phyloP scores from a whole-genome alignment of 371 early-diverging fungal genomes.

The Gilbertella persicaria region DNA sequence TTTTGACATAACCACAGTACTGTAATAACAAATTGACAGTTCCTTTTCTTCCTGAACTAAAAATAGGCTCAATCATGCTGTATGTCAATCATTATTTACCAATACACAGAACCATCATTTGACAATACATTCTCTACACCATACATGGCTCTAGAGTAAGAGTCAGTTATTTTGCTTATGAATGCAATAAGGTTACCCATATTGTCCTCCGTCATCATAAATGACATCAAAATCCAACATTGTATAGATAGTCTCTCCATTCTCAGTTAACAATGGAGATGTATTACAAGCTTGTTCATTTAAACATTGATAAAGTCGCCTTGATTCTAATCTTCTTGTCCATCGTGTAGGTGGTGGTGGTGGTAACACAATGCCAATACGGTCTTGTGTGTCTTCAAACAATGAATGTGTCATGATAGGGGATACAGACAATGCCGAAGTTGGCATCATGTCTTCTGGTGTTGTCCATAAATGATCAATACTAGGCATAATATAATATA shows the following conservation, averaged over 20 bases:
- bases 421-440: not conserved
- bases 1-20: conserved; percentile 21
- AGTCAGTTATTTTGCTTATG: not conserved
- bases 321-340: not conserved
- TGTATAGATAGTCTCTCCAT: not conserved
- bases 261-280: not conserved
- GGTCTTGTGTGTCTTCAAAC: not conserved
- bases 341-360: not conserved
- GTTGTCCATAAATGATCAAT: not conserved
- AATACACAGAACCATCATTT: conserved; percentile 29
- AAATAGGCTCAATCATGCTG: not conserved
- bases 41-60: conserved; percentile 28
- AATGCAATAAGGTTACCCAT: conserved; percentile 9
- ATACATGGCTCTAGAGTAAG: conserved; percentile 10
- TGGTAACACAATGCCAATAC: not conserved
- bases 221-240: conserved; percentile 15
- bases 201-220: conserved; percentile 18
- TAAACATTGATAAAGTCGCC: conserved; percentile 3
- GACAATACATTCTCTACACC: conserved; percentile 23
- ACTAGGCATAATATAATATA: not conserved
- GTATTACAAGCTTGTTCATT: conserved; percentile 4
- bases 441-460: not conserved
- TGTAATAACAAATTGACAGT: conserved; percentile 20
- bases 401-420: not conserved
- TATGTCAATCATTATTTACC: conserved; percentile 7